Evolutionary conservation across 495 filamentous ascomycete genomes (phyloP), one percentile per base, ranked within the genome.

Genomic region (Aspergillus campestris): DNA sequence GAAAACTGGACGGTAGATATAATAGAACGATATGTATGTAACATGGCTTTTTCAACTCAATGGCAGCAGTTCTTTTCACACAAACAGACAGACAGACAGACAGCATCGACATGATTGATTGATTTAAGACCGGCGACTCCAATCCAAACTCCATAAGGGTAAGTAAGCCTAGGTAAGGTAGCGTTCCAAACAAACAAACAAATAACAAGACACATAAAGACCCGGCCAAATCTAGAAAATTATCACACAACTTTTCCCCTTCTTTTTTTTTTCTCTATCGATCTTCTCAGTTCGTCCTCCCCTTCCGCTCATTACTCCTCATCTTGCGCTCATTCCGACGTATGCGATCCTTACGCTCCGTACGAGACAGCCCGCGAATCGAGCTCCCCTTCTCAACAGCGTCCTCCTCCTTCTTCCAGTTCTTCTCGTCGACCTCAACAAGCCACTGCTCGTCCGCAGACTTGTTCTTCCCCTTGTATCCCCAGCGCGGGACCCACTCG

Each of bases 381-480:
- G 65, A 73, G 49, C 72, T 72, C 38, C 81, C 81, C 59, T 76
- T 77, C 35, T 73, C 71, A 55, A 81, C 77, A 8, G 69, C 69
- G 29, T 66, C 60, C 47, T 69, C 72, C 61, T 82, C 82, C 63
- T 82, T 83, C 69, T 71, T 74, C 71, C 77, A 76, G 47, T 77
- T 71, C 65, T 84, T 81, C 67, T 83, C 79, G 57, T 89, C 81
- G 28, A 96, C 81, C 77, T 97, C 94, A 27, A 97, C 88, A 56
- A 95, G 71, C 83, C 90, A 92, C 38, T 74, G 65, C 53, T 88
- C 84, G 0, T 74, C 80, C 10, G 18, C 18, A 24, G 78, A 79
- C 75, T 90, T 88, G 62, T 91, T 92, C 62, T 83, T 85, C 38
- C 89, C 94, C 71, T 89, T 88, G 69, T 94, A 95, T 1, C 92